Evolutionary conservation across 2,329 filamentous ascomycete species (phyloP).

Genomic region (Plenodomus lindquistii): DNA sequence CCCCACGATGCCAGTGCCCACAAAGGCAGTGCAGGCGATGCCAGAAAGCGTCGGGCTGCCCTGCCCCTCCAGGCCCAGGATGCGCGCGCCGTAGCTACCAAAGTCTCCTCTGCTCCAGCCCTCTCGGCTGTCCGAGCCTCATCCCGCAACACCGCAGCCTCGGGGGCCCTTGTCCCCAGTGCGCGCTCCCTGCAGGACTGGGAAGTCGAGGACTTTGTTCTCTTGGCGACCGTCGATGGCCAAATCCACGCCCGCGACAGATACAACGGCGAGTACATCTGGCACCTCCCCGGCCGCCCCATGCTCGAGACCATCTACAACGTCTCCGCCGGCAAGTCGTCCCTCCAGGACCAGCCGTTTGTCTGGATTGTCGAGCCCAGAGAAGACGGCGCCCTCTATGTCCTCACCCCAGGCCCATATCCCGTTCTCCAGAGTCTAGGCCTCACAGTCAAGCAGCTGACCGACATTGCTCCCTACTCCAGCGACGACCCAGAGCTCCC

Average conservation of each 20-base stretch:
- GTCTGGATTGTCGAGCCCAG: conserved; percentile 95
- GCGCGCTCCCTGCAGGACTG: conserved; percentile 98
- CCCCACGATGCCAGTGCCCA: conserved; percentile 9
- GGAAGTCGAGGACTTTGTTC: conserved; percentile 99
- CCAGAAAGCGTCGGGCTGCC: conserved; percentile 27
- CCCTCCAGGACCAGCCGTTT: conserved; percentile 73
- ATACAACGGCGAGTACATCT: conserved; percentile 79
- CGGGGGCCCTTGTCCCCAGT: conserved; percentile 60
- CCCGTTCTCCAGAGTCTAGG: conserved; percentile 67
- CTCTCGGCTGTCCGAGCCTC: conserved; percentile 89
- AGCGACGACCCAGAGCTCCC: conserved; percentile 67
- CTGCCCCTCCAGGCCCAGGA: conserved; percentile 52
- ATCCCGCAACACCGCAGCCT: conserved; percentile 62
- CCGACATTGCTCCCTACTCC: conserved; percentile 79
- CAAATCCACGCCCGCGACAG: conserved; percentile 90
- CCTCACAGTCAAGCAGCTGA: conserved; percentile 81
- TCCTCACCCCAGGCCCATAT: conserved; percentile 73
- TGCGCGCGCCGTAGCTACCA: conserved; percentile 96
- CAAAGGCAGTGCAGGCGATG: conserved; percentile 20
- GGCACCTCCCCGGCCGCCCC: conserved; percentile 83
- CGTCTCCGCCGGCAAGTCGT: conserved; percentile 47
- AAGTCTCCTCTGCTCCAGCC: conserved; percentile 77
- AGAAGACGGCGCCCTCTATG: conserved; percentile 82
- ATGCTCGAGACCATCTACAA: conserved; percentile 90
- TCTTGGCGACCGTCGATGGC: conserved; percentile 99